Base-by-base conservation (phyloP, 2,329 filamentous ascomycete species). In the Stachybotrys echinatus region DNA sequence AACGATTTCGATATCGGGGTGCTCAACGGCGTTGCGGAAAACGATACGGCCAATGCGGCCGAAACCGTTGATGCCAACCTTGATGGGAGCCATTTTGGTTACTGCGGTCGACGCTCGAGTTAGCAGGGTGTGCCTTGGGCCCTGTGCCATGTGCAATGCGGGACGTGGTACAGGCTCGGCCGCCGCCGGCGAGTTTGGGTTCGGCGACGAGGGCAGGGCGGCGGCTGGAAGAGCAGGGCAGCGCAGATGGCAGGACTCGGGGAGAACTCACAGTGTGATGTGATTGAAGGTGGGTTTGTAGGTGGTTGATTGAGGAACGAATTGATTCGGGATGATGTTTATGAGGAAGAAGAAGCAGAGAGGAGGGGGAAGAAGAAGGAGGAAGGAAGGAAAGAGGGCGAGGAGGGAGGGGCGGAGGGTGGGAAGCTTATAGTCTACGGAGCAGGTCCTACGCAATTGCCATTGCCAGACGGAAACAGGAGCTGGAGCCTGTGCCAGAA, bases 41-140 rank as follows among this genome's bases (percentile, higher is more conserved):
- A 97, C 87, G 74, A 99, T 96, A 75, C 94, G 89, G 70, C 94
- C 94, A 77, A 99, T 99, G 77, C 94, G 92, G 80, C 94, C 94
- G 83, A 99, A 99, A 76, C 94, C 92, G 88, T 96, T 97, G 87
- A 96, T 96, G 75, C 91, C 91, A 72, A 95, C 89, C 85, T 95
- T 83, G 72, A 79, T 72, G 70, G 70, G 67, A 71, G 69, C 64
- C 70, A 73, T 73, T 62, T 57, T 68, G 64, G 54, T 48, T 52
- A 52, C 51, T 56, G 47, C 48, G 45, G 54, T 47, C 47, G 20
- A 18, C 27, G 23, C 39, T 19, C 42, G 40, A 12, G 34, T 46
- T 37, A 45, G 44, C 48, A 12, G 47, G 14, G 37, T 49, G 27
- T 34, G n/a, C n/a, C n/a, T n/a, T n/a, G n/a, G n/a, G n/a, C n/a